Base-by-base conservation (phyloP, 768 basidiomycete genomes). In the Jaapia argillacea region DNA sequence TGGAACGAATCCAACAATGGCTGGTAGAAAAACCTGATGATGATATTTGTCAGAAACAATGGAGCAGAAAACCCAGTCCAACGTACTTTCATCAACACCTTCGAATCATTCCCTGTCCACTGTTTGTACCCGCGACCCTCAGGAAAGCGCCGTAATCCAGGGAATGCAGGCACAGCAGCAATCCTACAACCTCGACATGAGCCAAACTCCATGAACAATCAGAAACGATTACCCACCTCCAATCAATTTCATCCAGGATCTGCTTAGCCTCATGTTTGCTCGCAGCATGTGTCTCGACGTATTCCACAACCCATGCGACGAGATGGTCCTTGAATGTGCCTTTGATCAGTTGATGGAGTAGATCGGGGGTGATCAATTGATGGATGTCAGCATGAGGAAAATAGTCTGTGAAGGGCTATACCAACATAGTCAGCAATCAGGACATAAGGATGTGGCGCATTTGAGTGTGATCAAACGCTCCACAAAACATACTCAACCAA, bases 21-120 rank as follows among this genome's bases (percentile, higher is more conserved):
- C 58, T 0, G 58, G 45, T 10, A 62, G 46, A 48, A 49, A 56
- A 5, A 45, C 41, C 41, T 43, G 36, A n/a, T n/a, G n/a, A n/a
- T n/a, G n/a, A n/a, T n/a, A n/a, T n/a, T n/a, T n/a, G n/a, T n/a
- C n/a, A n/a, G n/a, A n/a, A n/a, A n/a, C n/a, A n/a, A n/a, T n/a
- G n/a, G n/a, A n/a, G n/a, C n/a, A n/a, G n/a, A n/a, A n/a, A n/a
- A n/a, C n/a, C n/a, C n/a, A n/a, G n/a, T n/a, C n/a, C n/a, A n/a
- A n/a, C 21, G 12, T 23, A 64, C 63, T 57, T 66, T 67, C 61
- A 67, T 67, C 4, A 67, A 41, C 0, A 54, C 62, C 24, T 68
- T 68, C 1, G 61, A 67, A 18, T 68, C 58, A 28, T 67, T 45
- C 3, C 64, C 57, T 0, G 64, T 68, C 66, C 66, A 68, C 24